Evolutionary conservation across 2,329 filamentous ascomycete genomes (phyloP).

Genomic region (Talaromyces sp.): DNA sequence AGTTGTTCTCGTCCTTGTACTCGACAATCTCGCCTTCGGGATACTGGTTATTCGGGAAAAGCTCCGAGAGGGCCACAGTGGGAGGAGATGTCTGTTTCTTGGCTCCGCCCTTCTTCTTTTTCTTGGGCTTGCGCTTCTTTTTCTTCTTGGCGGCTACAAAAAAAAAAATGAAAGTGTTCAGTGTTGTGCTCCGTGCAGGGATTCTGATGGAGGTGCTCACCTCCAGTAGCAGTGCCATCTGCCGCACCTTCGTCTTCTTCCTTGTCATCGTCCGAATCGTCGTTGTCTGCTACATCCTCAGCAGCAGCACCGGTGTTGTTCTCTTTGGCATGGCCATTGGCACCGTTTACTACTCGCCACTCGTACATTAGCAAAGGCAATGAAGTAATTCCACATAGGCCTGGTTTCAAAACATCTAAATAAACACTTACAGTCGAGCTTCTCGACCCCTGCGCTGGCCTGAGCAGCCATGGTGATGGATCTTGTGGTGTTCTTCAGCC

Average conservation of each 20-base stretch:
- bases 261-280: constrained; percentile 51
- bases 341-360: constrained; percentile 31
- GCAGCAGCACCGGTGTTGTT: constrained; percentile 27
- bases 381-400: neutral
- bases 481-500: constrained; percentile 1
- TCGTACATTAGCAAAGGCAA: neutral
- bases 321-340: constrained; percentile 28
- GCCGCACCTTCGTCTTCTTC: constrained; percentile 40
- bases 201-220: constrained; percentile 17
- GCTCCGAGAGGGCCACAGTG: constrained; percentile 63
- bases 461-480: constrained; percentile 36
- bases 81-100: constrained; percentile 73
- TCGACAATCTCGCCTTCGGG: constrained; percentile 73
- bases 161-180: neutral
- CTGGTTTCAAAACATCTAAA: too few relatives aligned
- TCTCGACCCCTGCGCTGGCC: constrained; percentile 33
- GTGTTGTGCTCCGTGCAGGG: neutral
- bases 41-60: constrained; percentile 68
- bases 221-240: constrained; percentile 34
- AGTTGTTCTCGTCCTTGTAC: constrained; percentile 70
- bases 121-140: constrained; percentile 78
- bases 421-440: constrained; percentile 32
- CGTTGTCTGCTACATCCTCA: constrained; percentile 46
- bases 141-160: constrained; percentile 52
- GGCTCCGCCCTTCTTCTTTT: constrained; percentile 56